Evolutionary conservation across 148 eudicot genomes (phyloP), one percentile per base, ranked within the genome.

Genomic region (Arbutus unedo): DNA sequence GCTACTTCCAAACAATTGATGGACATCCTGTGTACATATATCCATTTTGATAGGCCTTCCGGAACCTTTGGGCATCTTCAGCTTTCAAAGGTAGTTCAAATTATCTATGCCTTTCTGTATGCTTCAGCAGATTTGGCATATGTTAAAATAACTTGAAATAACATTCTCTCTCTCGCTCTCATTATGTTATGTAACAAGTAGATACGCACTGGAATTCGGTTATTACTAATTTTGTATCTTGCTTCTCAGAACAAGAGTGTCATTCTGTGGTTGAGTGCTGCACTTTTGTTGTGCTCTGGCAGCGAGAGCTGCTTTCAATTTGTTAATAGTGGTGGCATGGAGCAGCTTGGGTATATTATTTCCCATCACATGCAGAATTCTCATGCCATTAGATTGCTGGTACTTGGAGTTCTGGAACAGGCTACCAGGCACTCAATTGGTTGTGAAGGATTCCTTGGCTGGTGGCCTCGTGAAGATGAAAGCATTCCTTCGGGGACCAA

Each of bases 401-500:
- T 91, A 70, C 98, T 96, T 82, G 98, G 97, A 84, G 94, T 92
- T 77, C 81, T 92, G 89, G 98, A 93, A 91, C 98, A 88, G 89
- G 98, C 97, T 62, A 94, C 99, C 62, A 87, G 93, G 15, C 88
- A 88, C 82, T 90, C 97, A 64, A 85, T 90, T 88, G 99, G 99
- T 64, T 96, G 99, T 89, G 99, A 96, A 90, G 99, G 98, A 79
- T 90, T 94, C 77, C 87, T 96, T 74, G 98, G 97, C 81, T 96
- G 99, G 99, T 96, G 97, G 98, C 97, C 99, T 82, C 93, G 97
- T 82, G 98, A 94, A 84, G 96, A 91, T 84, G 95, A 89, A 79
- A 87, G 48, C 55, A 87, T 94, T 59, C 99, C 99, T 45, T 87
- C 92, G 66, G 89, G 93, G 88, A 83, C 81, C 66, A 94, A 96